Conservation (phyloP, 371 early-diverging fungal genomes). For the Conidiobolus incongruus region DNA sequence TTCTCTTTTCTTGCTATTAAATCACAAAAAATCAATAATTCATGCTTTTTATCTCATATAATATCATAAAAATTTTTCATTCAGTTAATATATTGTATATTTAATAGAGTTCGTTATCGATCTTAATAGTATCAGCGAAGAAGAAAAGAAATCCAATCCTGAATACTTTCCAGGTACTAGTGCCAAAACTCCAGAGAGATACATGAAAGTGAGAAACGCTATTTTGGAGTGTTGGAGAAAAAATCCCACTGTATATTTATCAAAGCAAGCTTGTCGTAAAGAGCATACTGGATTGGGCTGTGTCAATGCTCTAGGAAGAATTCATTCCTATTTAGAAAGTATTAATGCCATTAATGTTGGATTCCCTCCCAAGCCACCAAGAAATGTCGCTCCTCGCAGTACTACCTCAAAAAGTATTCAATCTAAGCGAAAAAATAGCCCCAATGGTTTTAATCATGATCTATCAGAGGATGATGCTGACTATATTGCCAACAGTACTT, state of each 20-base stretch:
- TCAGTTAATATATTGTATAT: constrained; percentile 6
- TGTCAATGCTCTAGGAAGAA: constrained; percentile 76
- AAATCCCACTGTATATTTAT: too few species aligned
- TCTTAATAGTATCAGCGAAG: constrained; percentile 16
- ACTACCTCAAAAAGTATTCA: too few species aligned
- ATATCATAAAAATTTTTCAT: constrained; percentile 1
- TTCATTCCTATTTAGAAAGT: constrained; percentile 64
- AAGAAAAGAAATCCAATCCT: constrained; percentile 30
- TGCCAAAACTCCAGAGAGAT: constrained; percentile 71
- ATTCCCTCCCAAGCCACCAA: too few species aligned
- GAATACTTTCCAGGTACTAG: constrained; percentile 55
- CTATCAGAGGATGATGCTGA: too few species aligned
- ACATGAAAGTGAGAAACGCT: constrained; percentile 64
- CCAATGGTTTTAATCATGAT: too few species aligned
- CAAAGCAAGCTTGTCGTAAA: constrained; percentile 61
- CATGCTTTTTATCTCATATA: neutral
- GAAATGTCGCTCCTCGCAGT: too few species aligned
- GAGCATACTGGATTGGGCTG: constrained; percentile 46
- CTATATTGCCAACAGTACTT: too few species aligned
- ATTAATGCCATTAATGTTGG: constrained; percentile 61
- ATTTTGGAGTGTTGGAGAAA: constrained; percentile 51
- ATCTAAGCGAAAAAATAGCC: too few species aligned
- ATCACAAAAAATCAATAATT: too few species aligned
- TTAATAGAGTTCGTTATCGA: constrained; percentile 10
- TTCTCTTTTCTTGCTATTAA: too few species aligned